Base-by-base conservation (phyloP, 257 asterid genomes). In the Parsonsia alboflavescens region DNA sequence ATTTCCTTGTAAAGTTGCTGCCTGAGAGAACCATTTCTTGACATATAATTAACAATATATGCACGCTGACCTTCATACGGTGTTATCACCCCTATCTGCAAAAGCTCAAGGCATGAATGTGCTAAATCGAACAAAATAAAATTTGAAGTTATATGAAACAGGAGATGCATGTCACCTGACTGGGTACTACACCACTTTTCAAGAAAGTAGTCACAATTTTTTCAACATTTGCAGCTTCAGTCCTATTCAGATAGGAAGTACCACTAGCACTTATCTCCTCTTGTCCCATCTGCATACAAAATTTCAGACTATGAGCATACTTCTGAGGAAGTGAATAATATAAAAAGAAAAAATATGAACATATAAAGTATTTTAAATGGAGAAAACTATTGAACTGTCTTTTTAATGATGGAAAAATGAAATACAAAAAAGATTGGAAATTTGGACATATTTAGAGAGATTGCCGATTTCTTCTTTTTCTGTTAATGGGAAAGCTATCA, bases 21-120 rank as follows among this genome's bases (percentile, higher is more conserved):
- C 76, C 98, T 92, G 71, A 95, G 76, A 79, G 98, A 77, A 81
- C 99, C 98, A 79, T 90, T 95, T 69, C 98, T 87, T n/a, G 98
- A 86, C 99, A 95, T 95, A 80, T 95, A 91, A 81, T 91, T 95
- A 65, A 95, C 97, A 75, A 95, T 92, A 80, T 95, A 95, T 64
- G 99, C 99, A 77, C 99, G 88, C 80, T 95, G 99, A 49, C 99
- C 98, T 86, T 95, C 98, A 73, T 95, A 95, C 58, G 99, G 99
- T 49, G 98, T 95, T 79, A 95, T 95, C 69, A 95, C 98, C 80
- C 99, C 99, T 77, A 95, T 95, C 97, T 95, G 85, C 42, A 67
- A 74, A 74, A 75, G 12, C 33, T 48, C 63, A 41, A 10, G 84
- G 44, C 61, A 71, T 52, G 76, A 36, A 52, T 28, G 17, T 4